These are phyloP conservation scores for Rozella allomycis DNA, from an alignment of 371 early-diverging fungal genomes.

Conservation along the genomic window DNA sequence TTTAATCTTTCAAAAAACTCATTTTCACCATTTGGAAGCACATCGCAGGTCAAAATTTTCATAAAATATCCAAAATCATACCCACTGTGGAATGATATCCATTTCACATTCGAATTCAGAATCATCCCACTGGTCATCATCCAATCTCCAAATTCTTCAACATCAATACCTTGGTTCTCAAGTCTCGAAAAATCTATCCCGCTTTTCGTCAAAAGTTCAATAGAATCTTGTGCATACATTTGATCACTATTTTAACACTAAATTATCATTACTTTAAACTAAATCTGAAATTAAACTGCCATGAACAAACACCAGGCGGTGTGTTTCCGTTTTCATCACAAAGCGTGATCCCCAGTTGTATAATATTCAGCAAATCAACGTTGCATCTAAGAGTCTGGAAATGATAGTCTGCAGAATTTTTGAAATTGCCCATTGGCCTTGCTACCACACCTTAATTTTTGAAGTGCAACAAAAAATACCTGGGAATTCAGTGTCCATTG, in stretches of 20 bases:
- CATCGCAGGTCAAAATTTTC: conserved; percentile 77
- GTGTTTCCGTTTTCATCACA: conserved; percentile 78
- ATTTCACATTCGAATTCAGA: conserved; percentile 71
- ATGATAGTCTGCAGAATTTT: not conserved
- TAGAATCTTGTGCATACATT: conserved; percentile 98
- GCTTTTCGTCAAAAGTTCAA: conserved; percentile 85
- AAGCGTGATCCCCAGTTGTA: conserved; percentile 96
- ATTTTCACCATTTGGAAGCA: conserved; percentile 76
- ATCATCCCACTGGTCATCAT: conserved; percentile 94
- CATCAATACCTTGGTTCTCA: conserved; percentile 90
- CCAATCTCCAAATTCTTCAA: conserved; percentile 89
- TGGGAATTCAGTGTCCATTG: conserved; percentile 99
- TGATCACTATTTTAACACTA: conserved; percentile 40
- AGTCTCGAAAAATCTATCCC: conserved; percentile 96
- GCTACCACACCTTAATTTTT: no score
- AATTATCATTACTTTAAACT: conserved; percentile 35
- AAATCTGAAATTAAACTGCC: conserved; percentile 99
- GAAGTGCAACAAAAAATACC: no score
- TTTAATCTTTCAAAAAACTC: conserved; percentile 86
- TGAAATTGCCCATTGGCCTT: conserved; percentile 63
- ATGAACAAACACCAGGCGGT: conserved; percentile 77
- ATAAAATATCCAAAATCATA: conserved; percentile 99
- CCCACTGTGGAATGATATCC: conserved; percentile 98
- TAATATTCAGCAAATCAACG: conserved; percentile 93
- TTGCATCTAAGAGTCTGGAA: conserved; percentile 97